These are phyloP conservation scores for Stephania japonica DNA, from an alignment of 164 flowering plant species.

Conservation along the genomic window DNA sequence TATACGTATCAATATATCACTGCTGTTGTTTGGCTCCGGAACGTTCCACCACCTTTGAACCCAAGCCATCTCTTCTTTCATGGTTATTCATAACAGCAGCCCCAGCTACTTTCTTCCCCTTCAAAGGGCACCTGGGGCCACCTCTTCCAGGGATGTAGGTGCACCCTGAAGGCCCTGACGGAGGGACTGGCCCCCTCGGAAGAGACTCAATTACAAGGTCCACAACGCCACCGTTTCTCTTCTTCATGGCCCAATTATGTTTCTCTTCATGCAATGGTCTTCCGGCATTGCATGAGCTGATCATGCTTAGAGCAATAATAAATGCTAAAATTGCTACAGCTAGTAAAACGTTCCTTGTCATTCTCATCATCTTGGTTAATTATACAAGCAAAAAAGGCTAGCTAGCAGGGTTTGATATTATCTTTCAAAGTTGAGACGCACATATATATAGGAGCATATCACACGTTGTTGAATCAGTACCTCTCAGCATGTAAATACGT, in stretches of 20 bases:
- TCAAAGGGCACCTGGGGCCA: slow-evolving; percentile 23
- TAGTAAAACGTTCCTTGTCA: neutral
- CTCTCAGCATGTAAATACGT: too few species aligned
- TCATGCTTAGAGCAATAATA: neutral
- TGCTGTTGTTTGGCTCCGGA: neutral
- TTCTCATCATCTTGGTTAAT: too few species aligned
- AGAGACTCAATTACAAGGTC: slow-evolving; percentile 21
- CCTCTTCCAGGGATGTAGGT: slow-evolving; percentile 29
- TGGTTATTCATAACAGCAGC: neutral
- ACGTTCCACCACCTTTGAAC: neutral
- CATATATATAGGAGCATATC: too few species aligned
- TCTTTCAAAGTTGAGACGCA: too few species aligned
- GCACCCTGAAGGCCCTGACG: slow-evolving; percentile 32
- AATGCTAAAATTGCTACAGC: neutral
- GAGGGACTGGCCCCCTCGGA: slow-evolving; percentile 24
- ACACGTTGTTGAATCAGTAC: too few species aligned
- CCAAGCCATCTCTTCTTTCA: neutral
- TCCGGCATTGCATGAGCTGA: neutral
- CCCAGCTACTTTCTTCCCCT: slow-evolving; percentile 26
- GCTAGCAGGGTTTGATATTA: too few species aligned
- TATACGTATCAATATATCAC: too few species aligned
- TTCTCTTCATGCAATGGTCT: neutral
- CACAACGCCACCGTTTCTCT: neutral
- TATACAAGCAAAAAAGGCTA: too few species aligned
- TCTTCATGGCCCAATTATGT: neutral